These are phyloP conservation scores for Cladosporium sp. DNA, from an alignment of 2,329 filamentous ascomycete genomes.

Conservation along the genomic window DNA sequence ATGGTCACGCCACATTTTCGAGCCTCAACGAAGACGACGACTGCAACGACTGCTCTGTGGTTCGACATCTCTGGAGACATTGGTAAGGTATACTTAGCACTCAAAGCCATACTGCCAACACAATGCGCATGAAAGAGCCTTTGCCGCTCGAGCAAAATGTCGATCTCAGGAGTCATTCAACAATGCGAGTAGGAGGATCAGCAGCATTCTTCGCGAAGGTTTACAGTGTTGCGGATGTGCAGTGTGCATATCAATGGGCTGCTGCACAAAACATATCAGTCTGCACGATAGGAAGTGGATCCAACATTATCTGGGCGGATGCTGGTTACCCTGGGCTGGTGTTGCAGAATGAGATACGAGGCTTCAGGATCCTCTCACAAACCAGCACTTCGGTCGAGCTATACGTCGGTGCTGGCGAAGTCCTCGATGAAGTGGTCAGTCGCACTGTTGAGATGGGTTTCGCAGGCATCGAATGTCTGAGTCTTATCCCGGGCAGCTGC, in stretches of 20 bases:
- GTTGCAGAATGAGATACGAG: background rate
- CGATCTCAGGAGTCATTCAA: background rate
- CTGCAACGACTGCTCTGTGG: no score
- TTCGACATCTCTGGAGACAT: no score
- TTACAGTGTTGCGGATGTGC: background rate
- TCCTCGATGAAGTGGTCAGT: background rate
- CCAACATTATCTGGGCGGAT: slow-evolving; percentile 2
- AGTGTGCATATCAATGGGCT: background rate
- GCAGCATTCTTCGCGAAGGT: background rate
- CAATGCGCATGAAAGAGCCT: background rate
- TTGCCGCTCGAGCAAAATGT: background rate
- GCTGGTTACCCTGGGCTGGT: background rate
- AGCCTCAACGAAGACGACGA: background rate
- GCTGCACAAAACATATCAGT: background rate
- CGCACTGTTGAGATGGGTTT: background rate
- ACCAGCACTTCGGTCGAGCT: background rate
- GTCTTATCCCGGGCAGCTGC: background rate
- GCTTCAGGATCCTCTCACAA: background rate
- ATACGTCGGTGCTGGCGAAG: background rate
- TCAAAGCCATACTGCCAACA: no score
- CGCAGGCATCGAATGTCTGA: background rate
- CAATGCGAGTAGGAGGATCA: background rate
- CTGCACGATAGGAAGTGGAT: background rate
- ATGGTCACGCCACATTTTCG: background rate
- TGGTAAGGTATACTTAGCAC: background rate